These are phyloP conservation scores for Candida glucosophila DNA, from an alignment of 1,139 yeast genomes.

Conservation along the genomic window DNA sequence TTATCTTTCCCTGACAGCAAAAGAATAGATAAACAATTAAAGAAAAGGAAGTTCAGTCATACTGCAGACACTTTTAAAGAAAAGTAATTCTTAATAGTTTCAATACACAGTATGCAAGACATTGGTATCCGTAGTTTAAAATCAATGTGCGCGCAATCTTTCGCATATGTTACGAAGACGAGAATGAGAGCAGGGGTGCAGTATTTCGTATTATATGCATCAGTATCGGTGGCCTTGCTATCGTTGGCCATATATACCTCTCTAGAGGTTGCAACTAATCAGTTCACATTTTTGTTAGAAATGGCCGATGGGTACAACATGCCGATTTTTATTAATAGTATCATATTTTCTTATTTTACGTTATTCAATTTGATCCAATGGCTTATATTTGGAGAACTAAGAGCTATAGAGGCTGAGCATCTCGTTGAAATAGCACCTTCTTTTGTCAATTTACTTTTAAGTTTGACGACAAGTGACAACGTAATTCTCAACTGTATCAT, in stretches of 20 bases:
- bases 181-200: conserved; percentile 4
- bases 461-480: conserved; percentile 53
- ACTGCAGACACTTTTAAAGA: too few species aligned
- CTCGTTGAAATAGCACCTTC: conserved; percentile 60
- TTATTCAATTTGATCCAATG: conserved; percentile 37
- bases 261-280: conserved; percentile 17
- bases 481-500: conserved; percentile 40
- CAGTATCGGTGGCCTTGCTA: conserved; percentile 16
- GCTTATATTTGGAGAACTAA: conserved; percentile 64
- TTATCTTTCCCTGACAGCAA: too few species aligned
- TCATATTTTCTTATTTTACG: conserved; percentile 27
- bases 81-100: conserved; percentile 4
- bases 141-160: too few species aligned
- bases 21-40: too few species aligned
- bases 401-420: conserved; percentile 72
- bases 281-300: conserved; percentile 20
- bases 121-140: conserved; percentile 1
- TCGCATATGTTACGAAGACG: conserved; percentile 1
- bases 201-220: conserved; percentile 19
- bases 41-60: too few species aligned
- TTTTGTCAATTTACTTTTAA: conserved; percentile 51
- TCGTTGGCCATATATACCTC: conserved; percentile 21
- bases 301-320: conserved; percentile 29
- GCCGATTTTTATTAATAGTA: conserved; percentile 22
- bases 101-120: conserved; percentile 2